Conservation (phyloP, 208 protist genomes). For the Entamoeba histolytica region DNA sequence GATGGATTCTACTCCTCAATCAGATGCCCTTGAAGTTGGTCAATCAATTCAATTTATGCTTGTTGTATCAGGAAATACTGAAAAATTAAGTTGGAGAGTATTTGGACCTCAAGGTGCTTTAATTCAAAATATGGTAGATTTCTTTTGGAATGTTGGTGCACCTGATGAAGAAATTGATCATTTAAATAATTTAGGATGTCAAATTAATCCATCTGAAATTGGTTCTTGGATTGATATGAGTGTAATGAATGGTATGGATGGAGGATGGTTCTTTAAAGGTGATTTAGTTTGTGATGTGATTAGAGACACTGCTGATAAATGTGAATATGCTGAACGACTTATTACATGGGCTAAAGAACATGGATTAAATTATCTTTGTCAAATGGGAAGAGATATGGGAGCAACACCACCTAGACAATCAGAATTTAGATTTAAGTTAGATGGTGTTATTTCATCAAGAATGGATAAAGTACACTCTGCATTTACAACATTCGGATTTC, state of each 20-base stretch:
- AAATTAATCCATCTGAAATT: conserved; percentile 39
- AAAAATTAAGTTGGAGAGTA: conserved; percentile 37
- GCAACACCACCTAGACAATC: conserved; percentile 37
- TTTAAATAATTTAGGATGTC: conserved; percentile 35
- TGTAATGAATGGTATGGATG: conserved; percentile 37
- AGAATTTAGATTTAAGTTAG: conserved; percentile 30
- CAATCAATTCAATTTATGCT: conserved; percentile 32
- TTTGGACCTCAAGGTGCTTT: conserved; percentile 35
- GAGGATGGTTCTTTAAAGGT: conserved; percentile 41
- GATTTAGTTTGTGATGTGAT: conserved; percentile 28
- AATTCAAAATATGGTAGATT: conserved; percentile 42
- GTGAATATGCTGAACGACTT: conserved; percentile 26
- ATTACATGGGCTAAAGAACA: conserved; percentile 26
- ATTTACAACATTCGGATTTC: conserved; percentile 34
- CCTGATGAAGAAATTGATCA: conserved; percentile 36
- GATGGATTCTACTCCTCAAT: conserved; percentile 28
- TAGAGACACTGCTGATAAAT: conserved; percentile 30
- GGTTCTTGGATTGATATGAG: conserved; percentile 43
- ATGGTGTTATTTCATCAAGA: conserved; percentile 18
- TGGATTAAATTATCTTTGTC: conserved; percentile 18
- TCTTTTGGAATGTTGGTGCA: conserved; percentile 43
- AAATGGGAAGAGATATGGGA: conserved; percentile 37
- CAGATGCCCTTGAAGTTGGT: conserved; percentile 18
- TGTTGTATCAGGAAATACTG: conserved; percentile 31
- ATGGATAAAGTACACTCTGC: conserved; percentile 25